Conservation (phyloP, 306 rosid genomes). For the Quercus gilva region DNA sequence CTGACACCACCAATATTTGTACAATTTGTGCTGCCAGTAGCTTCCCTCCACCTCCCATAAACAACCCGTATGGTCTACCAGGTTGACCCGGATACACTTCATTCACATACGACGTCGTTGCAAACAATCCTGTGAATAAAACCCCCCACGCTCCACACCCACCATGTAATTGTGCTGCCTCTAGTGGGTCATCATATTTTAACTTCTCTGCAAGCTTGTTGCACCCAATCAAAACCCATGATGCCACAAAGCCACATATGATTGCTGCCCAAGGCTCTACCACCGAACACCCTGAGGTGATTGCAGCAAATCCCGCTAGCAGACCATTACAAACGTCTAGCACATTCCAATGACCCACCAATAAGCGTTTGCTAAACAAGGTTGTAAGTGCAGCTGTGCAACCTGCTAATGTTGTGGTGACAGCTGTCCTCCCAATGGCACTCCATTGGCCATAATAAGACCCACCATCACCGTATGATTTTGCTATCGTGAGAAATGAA, state of each 20-base stretch:
- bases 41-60: constrained; percentile 73
- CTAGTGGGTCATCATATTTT: constrained; percentile 67
- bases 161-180: constrained; percentile 81
- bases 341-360: constrained; percentile 82
- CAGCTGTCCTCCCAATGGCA: constrained; percentile 72
- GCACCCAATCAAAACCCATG: constrained; percentile 66
- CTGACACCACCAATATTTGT: constrained; percentile 47
- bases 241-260: constrained; percentile 63
- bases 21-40: constrained; percentile 62
- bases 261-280: constrained; percentile 85
- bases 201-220: constrained; percentile 47
- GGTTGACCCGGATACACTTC: constrained; percentile 36
- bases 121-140: constrained; percentile 66
- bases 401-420: constrained; percentile 78
- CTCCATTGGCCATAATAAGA: constrained; percentile 81
- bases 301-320: constrained; percentile 72
- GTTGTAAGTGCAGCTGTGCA: constrained; percentile 70
- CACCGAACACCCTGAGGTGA: constrained; percentile 71
- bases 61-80: constrained; percentile 50
- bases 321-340: constrained; percentile 77
- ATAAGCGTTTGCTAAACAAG: constrained; percentile 54
- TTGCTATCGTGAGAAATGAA: constrained; percentile 57
- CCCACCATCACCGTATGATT: constrained; percentile 25
- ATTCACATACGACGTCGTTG: constrained; percentile 41
- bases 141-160: constrained; percentile 89